Base-by-base conservation (phyloP, 2,329 filamentous ascomycete species). In the Ascochyta rabiei region DNA sequence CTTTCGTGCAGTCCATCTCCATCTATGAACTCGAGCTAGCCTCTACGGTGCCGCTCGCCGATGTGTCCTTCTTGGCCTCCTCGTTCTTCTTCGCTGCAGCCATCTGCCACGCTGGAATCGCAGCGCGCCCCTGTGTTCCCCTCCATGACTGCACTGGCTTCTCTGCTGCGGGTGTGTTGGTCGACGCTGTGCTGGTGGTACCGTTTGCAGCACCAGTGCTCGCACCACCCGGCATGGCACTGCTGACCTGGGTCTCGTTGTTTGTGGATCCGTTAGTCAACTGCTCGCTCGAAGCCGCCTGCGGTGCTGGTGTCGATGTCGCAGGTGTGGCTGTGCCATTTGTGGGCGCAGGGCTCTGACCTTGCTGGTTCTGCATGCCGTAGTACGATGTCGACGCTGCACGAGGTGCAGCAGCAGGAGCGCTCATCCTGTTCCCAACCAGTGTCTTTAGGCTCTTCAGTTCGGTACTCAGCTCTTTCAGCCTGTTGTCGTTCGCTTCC, bases 371-470 rank as follows among this genome's bases (percentile, higher is more conserved):
- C 37, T 46, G 49, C 19, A 43, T 38, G 31, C 64, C 69, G 38
- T 71, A 70, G 60, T 66, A 70, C 35, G 54, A 64, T 13, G 66
- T 53, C 12, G 62, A 56, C 0, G 67, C 53, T 19, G 62, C 50
- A 15, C 69, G 57, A 6, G 70, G 71, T 7, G 68, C 63, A 1
- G 71, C 57, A 8, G 64, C 69, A 3, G 52, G 52, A 10, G 72
- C 60, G 24, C 73, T 70, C 68, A 88, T 81, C 38, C 86, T 78
- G 73, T 87, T 89, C 30, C 81, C 81, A 45, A 99, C 86, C 48
- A 99, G 81, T 2, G 90, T 90, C 83, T 97, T 98, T 67, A 99
- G 80, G 73, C 93, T 97, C 80, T 90, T 91, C 67, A 99, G 82
- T 76, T 99, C 95, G 6, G 82, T 84, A 63, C 90, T 90, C 62